Evolutionary conservation across 2,329 filamentous ascomycete genomes (phyloP).

Genomic region (Penicillium corylophilum): DNA sequence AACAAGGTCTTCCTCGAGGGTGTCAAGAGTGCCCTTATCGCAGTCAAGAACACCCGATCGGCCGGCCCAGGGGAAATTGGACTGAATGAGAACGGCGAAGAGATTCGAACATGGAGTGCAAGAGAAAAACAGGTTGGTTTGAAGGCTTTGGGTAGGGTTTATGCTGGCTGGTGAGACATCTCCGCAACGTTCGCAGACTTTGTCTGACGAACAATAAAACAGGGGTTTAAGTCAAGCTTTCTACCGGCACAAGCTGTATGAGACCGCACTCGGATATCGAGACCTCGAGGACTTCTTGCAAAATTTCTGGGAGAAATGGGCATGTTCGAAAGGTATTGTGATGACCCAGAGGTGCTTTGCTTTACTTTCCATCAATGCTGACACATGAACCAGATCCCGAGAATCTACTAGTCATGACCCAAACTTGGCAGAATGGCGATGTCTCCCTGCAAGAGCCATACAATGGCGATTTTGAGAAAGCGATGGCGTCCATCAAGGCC

Average conservation of each 20-base stretch:
- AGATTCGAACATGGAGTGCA: slow-evolving; percentile 51
- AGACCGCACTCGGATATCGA: slow-evolving; percentile 63
- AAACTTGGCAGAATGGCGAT: slow-evolving; percentile 76
- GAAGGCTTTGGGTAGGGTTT: slow-evolving; percentile 71
- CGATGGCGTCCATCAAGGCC: slow-evolving; percentile 69
- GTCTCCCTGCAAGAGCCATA: slow-evolving; percentile 68
- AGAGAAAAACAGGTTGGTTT: slow-evolving; percentile 58
- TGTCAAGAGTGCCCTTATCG: slow-evolving; percentile 60
- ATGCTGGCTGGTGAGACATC: slow-evolving; percentile 63
- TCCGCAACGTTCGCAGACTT: neutral
- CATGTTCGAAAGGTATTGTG: slow-evolving; percentile 60
- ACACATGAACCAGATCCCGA: slow-evolving; percentile 58
- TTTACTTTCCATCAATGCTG: neutral
- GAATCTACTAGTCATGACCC: slow-evolving; percentile 71
- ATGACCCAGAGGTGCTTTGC: neutral
- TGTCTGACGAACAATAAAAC: slow-evolving; percentile 1
- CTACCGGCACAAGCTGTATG: slow-evolving; percentile 69
- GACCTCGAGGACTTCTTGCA: slow-evolving; percentile 72
- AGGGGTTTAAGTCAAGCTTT: slow-evolving; percentile 78
- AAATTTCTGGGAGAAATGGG: slow-evolving; percentile 75
- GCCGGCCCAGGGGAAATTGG: slow-evolving; percentile 52
- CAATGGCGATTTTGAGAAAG: slow-evolving; percentile 63
- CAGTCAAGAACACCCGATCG: slow-evolving; percentile 55
- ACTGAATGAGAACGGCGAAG: slow-evolving; percentile 35
- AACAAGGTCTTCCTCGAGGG: slow-evolving; percentile 69